phyloP scores from a whole-genome alignment of 176 grass and related monocot genomes.

The Triticum monococcum region DNA sequence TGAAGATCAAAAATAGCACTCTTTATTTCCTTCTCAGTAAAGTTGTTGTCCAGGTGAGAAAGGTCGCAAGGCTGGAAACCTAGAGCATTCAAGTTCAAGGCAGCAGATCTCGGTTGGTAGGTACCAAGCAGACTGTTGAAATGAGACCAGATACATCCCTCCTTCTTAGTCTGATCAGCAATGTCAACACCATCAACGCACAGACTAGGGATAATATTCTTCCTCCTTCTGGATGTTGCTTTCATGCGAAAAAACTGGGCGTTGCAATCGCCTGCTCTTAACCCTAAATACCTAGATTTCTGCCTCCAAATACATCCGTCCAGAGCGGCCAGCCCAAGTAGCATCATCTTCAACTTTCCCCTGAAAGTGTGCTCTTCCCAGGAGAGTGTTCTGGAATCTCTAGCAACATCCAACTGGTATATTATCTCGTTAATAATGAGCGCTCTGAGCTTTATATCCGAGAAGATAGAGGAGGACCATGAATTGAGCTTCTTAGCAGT shows the following conservation, averaged over 20 bases:
- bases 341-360: not conserved
- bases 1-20: not conserved
- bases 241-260: not conserved
- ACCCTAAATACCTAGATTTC: not conserved
- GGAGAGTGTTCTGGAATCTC: not conserved
- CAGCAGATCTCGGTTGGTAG: too few species aligned
- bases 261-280: not conserved
- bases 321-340: not conserved
- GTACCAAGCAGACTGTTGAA: not conserved
- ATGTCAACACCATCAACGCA: not conserved
- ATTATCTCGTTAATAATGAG: too few species aligned
- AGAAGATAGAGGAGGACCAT: not conserved
- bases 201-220: not conserved
- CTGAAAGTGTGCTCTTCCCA: not conserved
- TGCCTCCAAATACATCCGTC: not conserved
- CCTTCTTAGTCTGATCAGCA: not conserved
- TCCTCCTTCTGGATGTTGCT: not conserved
- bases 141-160: not conserved
- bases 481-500: not conserved
- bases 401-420: too few species aligned
- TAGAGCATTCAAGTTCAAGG: not conserved
- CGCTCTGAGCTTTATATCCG: too few species aligned
- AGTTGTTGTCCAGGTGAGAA: not conserved
- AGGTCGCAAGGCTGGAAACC: not conserved
- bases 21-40: not conserved